Evolutionary conservation across 352 stramenopile genomes (phyloP).

Genomic region (Globisporangium nagaii): DNA sequence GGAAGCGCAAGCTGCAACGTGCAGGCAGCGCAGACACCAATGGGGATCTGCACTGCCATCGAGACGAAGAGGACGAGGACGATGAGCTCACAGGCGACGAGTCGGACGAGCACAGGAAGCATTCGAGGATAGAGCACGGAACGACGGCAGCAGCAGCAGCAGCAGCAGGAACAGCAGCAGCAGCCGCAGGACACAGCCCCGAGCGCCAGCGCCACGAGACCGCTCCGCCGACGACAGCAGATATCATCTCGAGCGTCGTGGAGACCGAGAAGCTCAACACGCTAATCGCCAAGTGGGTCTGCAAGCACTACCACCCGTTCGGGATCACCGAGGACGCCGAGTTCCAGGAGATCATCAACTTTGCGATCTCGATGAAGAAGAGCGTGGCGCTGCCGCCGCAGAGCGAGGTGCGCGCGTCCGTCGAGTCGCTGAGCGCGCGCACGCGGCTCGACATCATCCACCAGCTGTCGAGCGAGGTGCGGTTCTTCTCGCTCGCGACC

Average conservation of each 20-base stretch:
- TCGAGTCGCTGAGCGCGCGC: constrained; percentile 36
- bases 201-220: too few species aligned
- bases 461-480: constrained; percentile 36
- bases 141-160: neutral
- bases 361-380: constrained; percentile 31
- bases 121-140: neutral
- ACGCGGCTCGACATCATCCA: constrained; percentile 35
- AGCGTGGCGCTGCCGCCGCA: constrained; percentile 24
- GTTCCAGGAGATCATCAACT: constrained; percentile 36
- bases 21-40: neutral
- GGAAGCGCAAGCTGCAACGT: constrained; percentile 21
- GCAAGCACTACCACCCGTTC: constrained; percentile 42
- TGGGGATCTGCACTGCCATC: neutral
- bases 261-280: constrained; percentile 39
- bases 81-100: constrained; percentile 6
- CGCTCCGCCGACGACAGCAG: neutral
- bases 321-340: constrained; percentile 38
- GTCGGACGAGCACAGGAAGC: constrained; percentile 10
- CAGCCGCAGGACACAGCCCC: constrained; percentile 1
- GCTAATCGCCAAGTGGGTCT: constrained; percentile 39
- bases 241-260: constrained; percentile 20
- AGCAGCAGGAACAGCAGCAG: neutral
- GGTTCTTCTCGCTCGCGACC: constrained; percentile 40
- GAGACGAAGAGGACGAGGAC: constrained; percentile 3
- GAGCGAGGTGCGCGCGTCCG: constrained; percentile 33